Evolutionary conservation across 805 yeast species (phyloP).

Genomic region (Kuraishia cidri): DNA sequence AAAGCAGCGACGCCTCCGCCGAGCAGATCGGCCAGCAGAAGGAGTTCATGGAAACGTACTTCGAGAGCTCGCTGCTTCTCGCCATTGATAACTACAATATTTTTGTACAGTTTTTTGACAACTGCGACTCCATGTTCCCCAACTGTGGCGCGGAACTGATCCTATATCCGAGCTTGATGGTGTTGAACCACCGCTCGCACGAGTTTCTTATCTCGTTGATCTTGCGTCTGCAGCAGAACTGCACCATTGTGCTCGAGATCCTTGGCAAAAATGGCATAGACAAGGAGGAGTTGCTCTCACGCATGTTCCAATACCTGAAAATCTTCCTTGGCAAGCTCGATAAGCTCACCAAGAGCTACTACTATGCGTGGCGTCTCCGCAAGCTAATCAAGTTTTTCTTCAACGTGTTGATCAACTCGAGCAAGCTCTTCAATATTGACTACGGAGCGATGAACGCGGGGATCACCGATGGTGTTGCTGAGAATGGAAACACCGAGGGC

Average conservation of each 20-base stretch:
- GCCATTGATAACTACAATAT: constrained; percentile 27
- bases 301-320: constrained; percentile 22
- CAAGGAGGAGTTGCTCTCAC: constrained; percentile 19
- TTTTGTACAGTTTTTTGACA: constrained; percentile 20
- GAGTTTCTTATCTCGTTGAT: constrained; percentile 51
- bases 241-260: constrained; percentile 22
- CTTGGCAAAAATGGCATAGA: constrained; percentile 22
- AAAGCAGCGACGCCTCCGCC: constrained; percentile 2
- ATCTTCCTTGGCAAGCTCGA: constrained; percentile 25
- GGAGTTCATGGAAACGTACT: constrained; percentile 20
- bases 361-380: constrained; percentile 35
- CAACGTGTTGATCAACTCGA: constrained; percentile 22
- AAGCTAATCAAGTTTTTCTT: constrained; percentile 29
- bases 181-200: constrained; percentile 46
- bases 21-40: constrained; percentile 21
- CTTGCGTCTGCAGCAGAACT: constrained; percentile 30
- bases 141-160: constrained; percentile 35
- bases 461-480: constrained; percentile 3
- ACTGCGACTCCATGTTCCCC: constrained; percentile 15
- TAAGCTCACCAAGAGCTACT: constrained; percentile 26
- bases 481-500: background rate
- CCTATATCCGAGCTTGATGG: constrained; percentile 37
- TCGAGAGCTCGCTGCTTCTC: constrained; percentile 22
- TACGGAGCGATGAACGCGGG: constrained; percentile 17
- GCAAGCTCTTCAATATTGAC: constrained; percentile 21